These are phyloP conservation scores for Echites panduratus DNA, from an alignment of 257 asterid species.

Conservation along the genomic window DNA sequence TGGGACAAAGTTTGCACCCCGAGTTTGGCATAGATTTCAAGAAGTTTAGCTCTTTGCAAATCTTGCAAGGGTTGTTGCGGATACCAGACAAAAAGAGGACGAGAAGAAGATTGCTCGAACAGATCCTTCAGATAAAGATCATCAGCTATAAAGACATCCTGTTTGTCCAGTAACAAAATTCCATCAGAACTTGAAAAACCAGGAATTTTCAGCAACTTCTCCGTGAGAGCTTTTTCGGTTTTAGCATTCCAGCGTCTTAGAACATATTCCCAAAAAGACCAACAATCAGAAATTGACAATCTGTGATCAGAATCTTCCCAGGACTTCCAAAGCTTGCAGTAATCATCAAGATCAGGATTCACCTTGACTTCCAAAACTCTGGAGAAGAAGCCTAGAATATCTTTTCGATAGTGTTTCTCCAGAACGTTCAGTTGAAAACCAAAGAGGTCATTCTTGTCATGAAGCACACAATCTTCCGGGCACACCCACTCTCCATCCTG, in stretches of 20 bases:
- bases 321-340: slow-evolving; percentile 3
- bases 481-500: slow-evolving; percentile 3
- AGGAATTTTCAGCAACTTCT: slow-evolving; percentile 24
- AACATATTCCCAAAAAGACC: slow-evolving; percentile 30
- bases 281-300: slow-evolving; percentile 22
- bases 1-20: slow-evolving; percentile 27
- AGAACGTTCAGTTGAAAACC: slow-evolving; percentile 20
- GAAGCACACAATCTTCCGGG: too few relatives aligned
- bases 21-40: slow-evolving; percentile 21
- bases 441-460: slow-evolving; percentile 6
- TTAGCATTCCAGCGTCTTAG: slow-evolving; percentile 22
- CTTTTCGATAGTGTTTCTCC: slow-evolving; percentile 20
- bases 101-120: slow-evolving; percentile 18
- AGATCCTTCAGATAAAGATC: slow-evolving; percentile 30
- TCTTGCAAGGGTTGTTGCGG: slow-evolving; percentile 28
- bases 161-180: slow-evolving; percentile 4
- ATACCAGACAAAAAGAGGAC: slow-evolving; percentile 33
- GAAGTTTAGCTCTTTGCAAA: slow-evolving; percentile 23
- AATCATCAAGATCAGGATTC: slow-evolving; percentile 28
- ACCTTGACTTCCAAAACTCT: background rate
- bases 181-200: slow-evolving; percentile 18
- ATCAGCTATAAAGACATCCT: slow-evolving; percentile 30
- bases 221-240: slow-evolving; percentile 15
- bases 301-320: slow-evolving; percentile 13
- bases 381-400: background rate